Percentiles rank a stretch among this genome's conserved stretches.
Evolutionary conservation across 257 asterid genomes (phyloP).

Genomic region (Osmanthus fragrans): DNA sequence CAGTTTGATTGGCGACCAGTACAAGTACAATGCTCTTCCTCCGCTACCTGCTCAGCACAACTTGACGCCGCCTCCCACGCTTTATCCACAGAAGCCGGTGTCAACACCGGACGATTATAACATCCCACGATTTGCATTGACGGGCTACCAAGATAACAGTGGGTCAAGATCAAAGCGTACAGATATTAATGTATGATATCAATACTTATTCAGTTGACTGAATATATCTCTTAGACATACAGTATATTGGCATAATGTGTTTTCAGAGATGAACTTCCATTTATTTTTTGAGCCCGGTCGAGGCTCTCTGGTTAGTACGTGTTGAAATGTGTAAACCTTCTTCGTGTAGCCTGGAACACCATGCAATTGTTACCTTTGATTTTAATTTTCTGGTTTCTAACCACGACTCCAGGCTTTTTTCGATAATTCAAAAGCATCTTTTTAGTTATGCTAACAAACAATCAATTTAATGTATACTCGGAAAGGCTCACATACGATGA

Average conservation of each 20-base stretch:
- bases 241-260: background rate
- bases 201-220: background rate
- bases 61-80: constrained; percentile 95
- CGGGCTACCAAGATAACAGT: constrained; percentile 45
- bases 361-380: background rate
- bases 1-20: constrained; percentile 61
- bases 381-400: background rate
- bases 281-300: background rate
- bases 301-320: background rate
- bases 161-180: constrained; percentile 68
- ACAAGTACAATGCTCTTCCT: constrained; percentile 75
- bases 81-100: constrained; percentile 95
- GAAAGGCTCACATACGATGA: no score
- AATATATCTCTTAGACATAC: background rate
- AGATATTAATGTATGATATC: constrained; percentile 66
- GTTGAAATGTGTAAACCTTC: background rate
- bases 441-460: no score
- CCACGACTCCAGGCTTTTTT: background rate
- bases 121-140: constrained; percentile 59
- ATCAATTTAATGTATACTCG: no score
- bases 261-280: background rate
- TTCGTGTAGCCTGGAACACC: background rate
- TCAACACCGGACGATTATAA: constrained; percentile 72
- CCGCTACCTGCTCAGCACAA: constrained; percentile 93
- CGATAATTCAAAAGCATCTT: background rate